These are phyloP conservation scores for Paramecium octaurelia DNA, from an alignment of 73 alveolate genomes.

Conservation along the genomic window DNA sequence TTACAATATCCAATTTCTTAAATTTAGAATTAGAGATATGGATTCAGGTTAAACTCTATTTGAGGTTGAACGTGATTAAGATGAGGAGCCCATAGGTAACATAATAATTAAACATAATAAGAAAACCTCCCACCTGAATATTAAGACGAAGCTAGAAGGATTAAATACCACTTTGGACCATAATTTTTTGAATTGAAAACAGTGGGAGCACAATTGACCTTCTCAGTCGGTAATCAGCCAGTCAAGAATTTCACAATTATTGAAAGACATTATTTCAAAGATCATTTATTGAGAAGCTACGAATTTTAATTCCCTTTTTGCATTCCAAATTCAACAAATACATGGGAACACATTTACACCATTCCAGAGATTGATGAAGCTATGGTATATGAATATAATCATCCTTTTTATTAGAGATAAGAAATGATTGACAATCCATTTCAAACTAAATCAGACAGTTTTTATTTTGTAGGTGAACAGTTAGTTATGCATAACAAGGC, in stretches of 20 bases:
- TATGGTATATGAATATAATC: background rate
- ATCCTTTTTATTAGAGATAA: conserved; percentile 43
- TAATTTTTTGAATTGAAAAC: conserved; percentile 80
- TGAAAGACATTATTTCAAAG: conserved; percentile 95
- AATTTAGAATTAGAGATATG: conserved; percentile 75
- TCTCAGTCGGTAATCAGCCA: conserved; percentile 78
- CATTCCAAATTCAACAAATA: conserved; percentile 93
- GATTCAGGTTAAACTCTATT: conserved; percentile 76
- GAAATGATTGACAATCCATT: conserved; percentile 90
- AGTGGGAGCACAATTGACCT: conserved; percentile 79
- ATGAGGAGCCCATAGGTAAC: conserved; percentile 55
- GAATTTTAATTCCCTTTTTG: conserved; percentile 92
- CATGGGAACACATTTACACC: conserved; percentile 95
- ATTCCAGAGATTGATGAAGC: conserved; percentile 83
- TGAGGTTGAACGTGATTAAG: conserved; percentile 74
- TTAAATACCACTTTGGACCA: conserved; percentile 90
- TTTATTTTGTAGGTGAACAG: conserved; percentile 93
- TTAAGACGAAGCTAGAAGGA: conserved; percentile 80
- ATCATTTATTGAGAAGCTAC: conserved; percentile 72
- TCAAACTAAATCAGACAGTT: conserved; percentile 94
- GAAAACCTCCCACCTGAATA: conserved; percentile 61
- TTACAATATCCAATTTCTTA: conserved; percentile 71
- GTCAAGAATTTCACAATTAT: conserved; percentile 88
- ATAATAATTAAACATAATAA: background rate
- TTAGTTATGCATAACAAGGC: conserved; percentile 96